Conservation (phyloP, 2,329 filamentous ascomycete species). For the Xylariaceae sp. region DNA sequence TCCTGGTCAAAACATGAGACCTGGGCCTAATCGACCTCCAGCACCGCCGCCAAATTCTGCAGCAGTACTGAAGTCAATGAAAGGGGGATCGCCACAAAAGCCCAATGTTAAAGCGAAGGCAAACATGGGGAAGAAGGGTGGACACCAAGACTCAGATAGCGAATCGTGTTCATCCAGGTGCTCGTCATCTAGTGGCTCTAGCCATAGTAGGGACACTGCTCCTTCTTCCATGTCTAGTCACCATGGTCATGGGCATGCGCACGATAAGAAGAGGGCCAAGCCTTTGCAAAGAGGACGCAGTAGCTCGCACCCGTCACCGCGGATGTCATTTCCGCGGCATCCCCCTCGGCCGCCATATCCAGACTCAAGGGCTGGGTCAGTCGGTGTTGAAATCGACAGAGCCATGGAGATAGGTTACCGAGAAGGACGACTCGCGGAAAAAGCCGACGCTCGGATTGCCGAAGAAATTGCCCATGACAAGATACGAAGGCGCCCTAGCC, state of each 20-base stretch:
- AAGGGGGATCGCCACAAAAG: neutral
- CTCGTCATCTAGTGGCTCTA: constrained; percentile 13
- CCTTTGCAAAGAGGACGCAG: too few relatives aligned
- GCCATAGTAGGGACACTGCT: constrained; percentile 12
- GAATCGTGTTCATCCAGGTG: constrained; percentile 16
- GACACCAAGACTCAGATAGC: constrained; percentile 9
- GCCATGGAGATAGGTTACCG: constrained; percentile 20
- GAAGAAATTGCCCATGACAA: constrained; percentile 4
- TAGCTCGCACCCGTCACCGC: neutral
- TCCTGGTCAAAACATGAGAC: too few relatives aligned
- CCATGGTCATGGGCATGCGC: neutral
- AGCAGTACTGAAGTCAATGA: neutral
- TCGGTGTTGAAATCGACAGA: constrained; percentile 17
- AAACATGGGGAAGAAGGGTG: neutral
- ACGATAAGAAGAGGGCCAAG: too few relatives aligned
- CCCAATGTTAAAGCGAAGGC: neutral
- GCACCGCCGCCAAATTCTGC: neutral
- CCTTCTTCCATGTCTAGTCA: constrained; percentile 17
- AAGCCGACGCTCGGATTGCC: constrained; percentile 4
- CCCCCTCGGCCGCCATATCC: constrained; percentile 4
- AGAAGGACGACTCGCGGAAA: constrained; percentile 10
- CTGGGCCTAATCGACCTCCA: too few relatives aligned
- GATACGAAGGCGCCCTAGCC: constrained; percentile 7
- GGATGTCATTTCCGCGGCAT: neutral
- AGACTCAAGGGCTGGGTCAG: neutral